Evolutionary conservation across 2,329 filamentous ascomycete genomes (phyloP).

Genomic region (Diaporthe vexans): DNA sequence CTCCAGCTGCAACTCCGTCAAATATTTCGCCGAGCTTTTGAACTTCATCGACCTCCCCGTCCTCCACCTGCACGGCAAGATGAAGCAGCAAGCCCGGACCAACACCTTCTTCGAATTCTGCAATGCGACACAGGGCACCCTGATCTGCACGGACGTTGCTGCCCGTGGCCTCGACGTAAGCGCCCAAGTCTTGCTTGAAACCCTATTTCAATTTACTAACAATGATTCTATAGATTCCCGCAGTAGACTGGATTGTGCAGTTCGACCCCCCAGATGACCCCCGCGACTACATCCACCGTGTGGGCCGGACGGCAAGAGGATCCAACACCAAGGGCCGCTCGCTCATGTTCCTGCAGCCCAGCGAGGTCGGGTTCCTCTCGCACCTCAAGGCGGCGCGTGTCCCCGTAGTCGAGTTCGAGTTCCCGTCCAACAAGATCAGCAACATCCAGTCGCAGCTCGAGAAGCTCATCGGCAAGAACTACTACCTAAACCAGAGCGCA

Average conservation of each 20-base stretch:
- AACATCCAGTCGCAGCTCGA: slow-evolving; percentile 93
- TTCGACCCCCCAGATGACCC: slow-evolving; percentile 95
- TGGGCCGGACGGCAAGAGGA: slow-evolving; percentile 93
- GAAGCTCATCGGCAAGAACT: slow-evolving; percentile 94
- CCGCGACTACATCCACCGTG: slow-evolving; percentile 93
- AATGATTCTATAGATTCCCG: slow-evolving; percentile 74
- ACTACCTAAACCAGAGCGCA: slow-evolving; percentile 92
- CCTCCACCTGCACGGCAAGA: slow-evolving; percentile 90
- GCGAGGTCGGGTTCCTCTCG: slow-evolving; percentile 91
- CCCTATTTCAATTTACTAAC: slow-evolving; percentile 40
- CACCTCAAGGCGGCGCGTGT: slow-evolving; percentile 93
- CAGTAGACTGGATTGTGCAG: slow-evolving; percentile 96
- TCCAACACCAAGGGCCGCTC: slow-evolving; percentile 86
- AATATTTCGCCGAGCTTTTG: slow-evolving; percentile 94
- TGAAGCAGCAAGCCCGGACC: slow-evolving; percentile 99
- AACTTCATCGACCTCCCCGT: slow-evolving; percentile 98
- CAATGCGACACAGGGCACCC: slow-evolving; percentile 81
- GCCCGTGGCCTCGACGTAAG: slow-evolving; percentile 90
- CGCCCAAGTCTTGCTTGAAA: slow-evolving; percentile 36
- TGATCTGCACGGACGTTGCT: slow-evolving; percentile 97
- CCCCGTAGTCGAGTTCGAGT: slow-evolving; percentile 95
- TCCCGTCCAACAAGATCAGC: slow-evolving; percentile 91
- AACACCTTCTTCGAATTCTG: slow-evolving; percentile 98
- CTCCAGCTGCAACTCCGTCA: slow-evolving; percentile 91
- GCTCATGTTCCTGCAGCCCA: slow-evolving; percentile 93